A percentile compares a stretch with the other conserved stretches of the same genome.
Evolutionary conservation across 1,139 yeast species (phyloP).

Genomic region (Sugiyamaella japonica): DNA sequence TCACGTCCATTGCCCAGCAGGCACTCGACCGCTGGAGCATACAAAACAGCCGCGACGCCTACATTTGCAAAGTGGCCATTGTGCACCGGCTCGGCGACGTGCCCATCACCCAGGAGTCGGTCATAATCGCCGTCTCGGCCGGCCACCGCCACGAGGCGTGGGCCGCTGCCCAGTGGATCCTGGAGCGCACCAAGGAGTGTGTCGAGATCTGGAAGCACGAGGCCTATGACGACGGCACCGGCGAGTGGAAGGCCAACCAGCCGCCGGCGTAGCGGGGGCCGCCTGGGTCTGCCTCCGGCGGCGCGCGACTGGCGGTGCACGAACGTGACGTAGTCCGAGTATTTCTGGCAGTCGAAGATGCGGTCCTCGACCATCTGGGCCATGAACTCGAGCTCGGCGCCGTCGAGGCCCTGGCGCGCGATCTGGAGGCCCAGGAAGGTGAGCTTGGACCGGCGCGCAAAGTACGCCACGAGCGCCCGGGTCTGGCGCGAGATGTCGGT

Average conservation of each 20-base stretch:
- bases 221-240: conserved; percentile 43
- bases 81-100: conserved; percentile 50
- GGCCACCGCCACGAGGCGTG: conserved; percentile 52
- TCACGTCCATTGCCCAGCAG: conserved; percentile 39
- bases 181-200: conserved; percentile 46
- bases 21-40: conserved; percentile 36
- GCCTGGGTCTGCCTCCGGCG: background rate
- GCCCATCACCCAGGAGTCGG: conserved; percentile 49
- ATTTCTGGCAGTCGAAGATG: conserved; percentile 40
- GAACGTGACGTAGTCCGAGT: conserved; percentile 36
- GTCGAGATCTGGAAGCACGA: conserved; percentile 55
- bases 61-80: conserved; percentile 40
- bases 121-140: conserved; percentile 47
- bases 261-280: background rate
- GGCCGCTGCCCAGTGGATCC: conserved; percentile 46
- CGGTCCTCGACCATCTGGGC: conserved; percentile 75
- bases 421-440: conserved; percentile 54
- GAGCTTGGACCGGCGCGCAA: conserved; percentile 49
- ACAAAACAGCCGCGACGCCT: conserved; percentile 13
- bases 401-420: conserved; percentile 67
- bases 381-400: conserved; percentile 56
- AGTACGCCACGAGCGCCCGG: conserved; percentile 55
- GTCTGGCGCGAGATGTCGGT: conserved; percentile 72
- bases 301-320: conserved; percentile 39
- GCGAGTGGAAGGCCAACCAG: conserved; percentile 44